Evolutionary conservation across 495 filamentous ascomycete genomes (phyloP), one percentile per base, ranked within the genome.

Genomic region (Aspergillus biplanus): DNA sequence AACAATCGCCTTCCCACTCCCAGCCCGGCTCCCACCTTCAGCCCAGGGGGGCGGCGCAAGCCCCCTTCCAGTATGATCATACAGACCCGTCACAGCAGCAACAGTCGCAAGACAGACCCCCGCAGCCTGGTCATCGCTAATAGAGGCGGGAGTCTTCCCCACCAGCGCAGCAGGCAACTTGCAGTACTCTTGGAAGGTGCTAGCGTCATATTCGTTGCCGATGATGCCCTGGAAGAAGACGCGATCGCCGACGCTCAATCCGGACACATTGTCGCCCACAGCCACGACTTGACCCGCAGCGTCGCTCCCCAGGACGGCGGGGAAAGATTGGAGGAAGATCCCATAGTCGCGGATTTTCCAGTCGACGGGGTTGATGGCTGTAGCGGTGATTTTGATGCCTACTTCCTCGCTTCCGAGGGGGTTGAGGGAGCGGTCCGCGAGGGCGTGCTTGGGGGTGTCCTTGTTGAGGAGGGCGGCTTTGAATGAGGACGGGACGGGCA

Each of bases 311-410:
- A 80, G 27, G 3, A 83, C 64, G 13, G 74, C 69, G 0, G 80
- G 78, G 66, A 76, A 80, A n/a, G 53, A 9, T 5, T 66, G 48
- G 27, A 79, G 57, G 35, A 66, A 61, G 4, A 69, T 58, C 47
- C 73, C 70, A 33, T 58, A 62, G 50, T 79, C 71, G 5, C 72
- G 74, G 47, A 70, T 69, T 53, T 71, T 69, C 56, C 59, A 72
- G 67, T 82, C 78, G 39, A 79, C 57, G 0, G 76, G 77, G 68
- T 84, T 83, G 47, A 84, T 63, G 37, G 79, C 81, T 32, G 81
- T 67, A 15, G 81, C 69, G 9, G 79, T 75, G 57, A 79, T 75
- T 31, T 73, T 68, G 56, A 83, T 71, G n/a, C 42, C 58, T 3
- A 67, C 58, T 49, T 67, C 62, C 5, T 47, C 55, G n/a, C 16